phyloP scores from a whole-genome alignment of 176 grass and related monocot species.

The Musa itinerans region DNA sequence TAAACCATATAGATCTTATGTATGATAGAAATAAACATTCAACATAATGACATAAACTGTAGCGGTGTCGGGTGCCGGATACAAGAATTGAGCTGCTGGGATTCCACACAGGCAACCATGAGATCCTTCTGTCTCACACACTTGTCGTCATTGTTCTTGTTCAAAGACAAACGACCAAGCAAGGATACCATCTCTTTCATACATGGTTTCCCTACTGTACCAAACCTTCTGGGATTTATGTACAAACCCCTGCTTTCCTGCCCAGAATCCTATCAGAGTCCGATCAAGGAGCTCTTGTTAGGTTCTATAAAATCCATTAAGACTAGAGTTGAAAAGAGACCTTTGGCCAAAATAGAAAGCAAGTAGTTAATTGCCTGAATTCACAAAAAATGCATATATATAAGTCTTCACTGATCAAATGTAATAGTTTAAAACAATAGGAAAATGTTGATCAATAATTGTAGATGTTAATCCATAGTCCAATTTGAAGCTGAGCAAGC shows the following conservation, averaged over 20 bases:
- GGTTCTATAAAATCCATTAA: neutral
- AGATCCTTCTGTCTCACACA: conserved; percentile 30
- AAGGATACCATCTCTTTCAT: conserved; percentile 79
- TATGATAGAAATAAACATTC: neutral
- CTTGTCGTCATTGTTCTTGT: conserved; percentile 27
- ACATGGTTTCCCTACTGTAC: conserved; percentile 46
- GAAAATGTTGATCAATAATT: too few species aligned
- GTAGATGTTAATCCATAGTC: too few species aligned
- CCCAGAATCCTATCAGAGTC: conserved; percentile 45
- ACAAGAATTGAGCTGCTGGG: neutral
- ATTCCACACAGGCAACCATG: conserved; percentile 14
- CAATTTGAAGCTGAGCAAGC: too few species aligned
- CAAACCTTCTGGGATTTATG: conserved; percentile 88
- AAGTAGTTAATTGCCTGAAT: too few species aligned
- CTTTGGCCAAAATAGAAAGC: too few species aligned
- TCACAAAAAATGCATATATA: too few species aligned
- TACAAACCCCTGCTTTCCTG: conserved; percentile 67
- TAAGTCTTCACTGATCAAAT: too few species aligned
- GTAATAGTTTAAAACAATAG: too few species aligned
- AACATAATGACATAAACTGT: neutral
- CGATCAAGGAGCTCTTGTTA: neutral
- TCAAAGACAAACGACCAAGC: conserved; percentile 32
- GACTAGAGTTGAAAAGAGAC: neutral
- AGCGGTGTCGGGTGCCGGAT: neutral
- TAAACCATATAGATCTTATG: neutral